Conservation (phyloP, 768 basidiomycete species). For the Lyophyllum decastes region DNA sequence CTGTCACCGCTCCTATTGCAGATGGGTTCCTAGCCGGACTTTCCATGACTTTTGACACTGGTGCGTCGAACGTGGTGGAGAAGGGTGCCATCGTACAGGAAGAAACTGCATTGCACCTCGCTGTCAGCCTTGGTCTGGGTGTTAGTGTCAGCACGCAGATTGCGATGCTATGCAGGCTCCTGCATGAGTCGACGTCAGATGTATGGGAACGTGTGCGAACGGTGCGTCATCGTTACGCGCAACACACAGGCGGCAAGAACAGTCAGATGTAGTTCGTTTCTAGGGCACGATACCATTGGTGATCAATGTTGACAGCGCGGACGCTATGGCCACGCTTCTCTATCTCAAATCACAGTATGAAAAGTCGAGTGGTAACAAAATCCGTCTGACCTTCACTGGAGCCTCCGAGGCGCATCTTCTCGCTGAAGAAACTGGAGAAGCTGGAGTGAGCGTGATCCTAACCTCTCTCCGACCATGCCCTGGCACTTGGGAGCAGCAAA, state of each 20-base stretch:
- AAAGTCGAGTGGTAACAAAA: constrained; percentile 23
- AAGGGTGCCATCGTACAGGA: constrained; percentile 66
- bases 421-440: constrained; percentile 60
- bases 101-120: constrained; percentile 65
- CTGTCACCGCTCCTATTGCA: constrained; percentile 59
- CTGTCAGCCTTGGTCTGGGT: constrained; percentile 33
- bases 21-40: constrained; percentile 63
- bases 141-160: constrained; percentile 67
- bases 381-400: constrained; percentile 55
- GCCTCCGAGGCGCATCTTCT: constrained; percentile 65
- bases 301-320: constrained; percentile 67
- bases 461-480: constrained; percentile 66
- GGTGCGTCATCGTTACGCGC: constrained; percentile 23
- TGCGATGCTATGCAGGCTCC: constrained; percentile 48
- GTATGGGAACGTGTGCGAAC: constrained; percentile 38
- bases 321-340: constrained; percentile 73
- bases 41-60: constrained; percentile 60
- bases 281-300: constrained; percentile 68
- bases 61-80: constrained; percentile 59
- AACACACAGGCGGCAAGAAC: neutral
- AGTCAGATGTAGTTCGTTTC: constrained; percentile 16
- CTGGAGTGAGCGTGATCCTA: constrained; percentile 73
- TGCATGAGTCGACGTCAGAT: constrained; percentile 33
- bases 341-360: constrained; percentile 59
- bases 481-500: constrained; percentile 58